Evolutionary conservation across 108 stramenopile genomes (phyloP).

Genomic region (Schizochytrium sp.): DNA sequence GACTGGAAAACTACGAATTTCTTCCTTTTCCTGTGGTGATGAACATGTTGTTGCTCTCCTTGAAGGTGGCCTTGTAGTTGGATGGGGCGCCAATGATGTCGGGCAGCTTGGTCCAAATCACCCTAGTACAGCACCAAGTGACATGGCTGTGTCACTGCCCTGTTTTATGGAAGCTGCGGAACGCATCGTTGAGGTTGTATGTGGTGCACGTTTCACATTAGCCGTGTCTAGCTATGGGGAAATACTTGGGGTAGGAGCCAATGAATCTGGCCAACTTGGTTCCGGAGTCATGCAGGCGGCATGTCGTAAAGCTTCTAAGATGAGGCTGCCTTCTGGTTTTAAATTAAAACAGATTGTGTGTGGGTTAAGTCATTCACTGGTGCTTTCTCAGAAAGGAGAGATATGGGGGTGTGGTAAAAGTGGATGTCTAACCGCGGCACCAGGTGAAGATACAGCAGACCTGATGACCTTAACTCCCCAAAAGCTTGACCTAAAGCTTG

Average conservation of each 20-base stretch:
- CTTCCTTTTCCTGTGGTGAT: background rate
- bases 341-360: background rate
- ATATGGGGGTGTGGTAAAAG: background rate
- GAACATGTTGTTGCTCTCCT: conserved; percentile 16
- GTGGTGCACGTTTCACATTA: conserved; percentile 10
- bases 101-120: background rate
- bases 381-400: background rate
- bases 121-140: background rate
- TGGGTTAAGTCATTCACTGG: background rate
- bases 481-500: background rate
- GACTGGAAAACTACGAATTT: background rate
- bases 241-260: conserved; percentile 7
- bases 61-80: conserved; percentile 13
- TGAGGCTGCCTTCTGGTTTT: background rate
- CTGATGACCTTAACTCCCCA: background rate
- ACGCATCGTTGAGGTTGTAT: background rate
- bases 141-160: background rate
- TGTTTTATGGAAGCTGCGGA: background rate
- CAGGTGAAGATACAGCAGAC: background rate
- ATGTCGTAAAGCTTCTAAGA: background rate
- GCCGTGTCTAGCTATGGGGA: background rate
- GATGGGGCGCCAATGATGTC: background rate
- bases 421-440: background rate
- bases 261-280: conserved; percentile 2
- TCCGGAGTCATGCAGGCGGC: background rate